Evolutionary conservation across 768 basidiomycete species (phyloP), one percentile per base, ranked within the genome.

Genomic region (Mycena rosella): DNA sequence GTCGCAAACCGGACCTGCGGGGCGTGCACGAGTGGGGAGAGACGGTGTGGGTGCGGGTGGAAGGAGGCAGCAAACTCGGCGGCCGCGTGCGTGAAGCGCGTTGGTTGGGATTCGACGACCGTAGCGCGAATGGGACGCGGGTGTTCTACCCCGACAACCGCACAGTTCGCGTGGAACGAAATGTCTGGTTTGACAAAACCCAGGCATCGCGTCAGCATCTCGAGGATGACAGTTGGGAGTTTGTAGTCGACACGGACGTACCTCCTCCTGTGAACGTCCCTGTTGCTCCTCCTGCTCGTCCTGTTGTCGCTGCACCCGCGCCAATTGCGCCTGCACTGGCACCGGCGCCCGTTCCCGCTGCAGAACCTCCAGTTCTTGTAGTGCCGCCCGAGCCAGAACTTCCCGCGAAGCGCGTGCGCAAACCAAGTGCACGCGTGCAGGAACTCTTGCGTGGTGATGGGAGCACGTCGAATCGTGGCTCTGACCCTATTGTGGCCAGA

Each of bases 121-220:
- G 55, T 13, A 70, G 69, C 66, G 30, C 49, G 42, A 49, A 56
- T 15, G 65, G 70, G 44, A 4, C 13, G 47, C 52, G 66, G n/a
- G 54, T 74, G 2, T 75, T 73, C 57, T 74, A 64, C 58, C 74
- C 74, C 10, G 54, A 69, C 13, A 63, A 58, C 17, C 62, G 53
- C 18, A 53, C 52, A 0, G 65, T 74, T 30, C 67, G 42, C 5
- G 62, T 70, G 4, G 72, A 74, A 32, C 57, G 62, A 1, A 58
- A 47, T 15, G 44, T 58, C 44, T 58, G 57, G 42, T 20, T 58
- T 26, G 65, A 67, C 20, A 36, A 63, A 24, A 63, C 44, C 13
- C 54, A 53, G 24, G 61, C 54, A n/a, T 53, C 54, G 5, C 52
- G 32, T 57, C 45, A 64, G 53, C 63, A 9, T 40, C 42, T 58